Percentiles rank a stretch among this genome's conserved stretches.
Conservation (phyloP, 2,329 filamentous ascomycete species). For the Scortechinia acanthostroma region DNA sequence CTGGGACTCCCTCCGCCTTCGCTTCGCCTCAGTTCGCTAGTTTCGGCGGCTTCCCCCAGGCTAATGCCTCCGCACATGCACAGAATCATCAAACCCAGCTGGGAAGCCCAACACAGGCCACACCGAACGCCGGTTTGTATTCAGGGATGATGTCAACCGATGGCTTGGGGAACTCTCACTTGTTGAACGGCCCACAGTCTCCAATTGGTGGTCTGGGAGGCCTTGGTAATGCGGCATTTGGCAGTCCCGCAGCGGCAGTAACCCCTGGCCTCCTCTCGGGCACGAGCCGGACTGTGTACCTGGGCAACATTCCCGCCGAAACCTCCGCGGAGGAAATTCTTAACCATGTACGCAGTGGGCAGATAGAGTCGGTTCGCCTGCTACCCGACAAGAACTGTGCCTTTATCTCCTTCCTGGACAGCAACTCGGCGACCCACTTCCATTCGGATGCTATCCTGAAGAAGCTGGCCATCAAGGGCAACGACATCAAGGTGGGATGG, state of each 20-base stretch:
- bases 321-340: constrained; percentile 94
- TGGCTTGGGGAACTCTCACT: constrained; percentile 40
- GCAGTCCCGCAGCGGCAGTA: constrained; percentile 70
- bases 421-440: constrained; percentile 95
- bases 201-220: constrained; percentile 58
- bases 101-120: constrained; percentile 42
- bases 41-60: constrained; percentile 69
- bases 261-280: constrained; percentile 76
- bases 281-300: constrained; percentile 91
- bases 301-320: constrained; percentile 97
- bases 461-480: constrained; percentile 95
- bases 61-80: constrained; percentile 33
- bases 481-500: constrained; percentile 99
- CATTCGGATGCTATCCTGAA: constrained; percentile 99
- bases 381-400: constrained; percentile 99
- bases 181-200: constrained; percentile 77
- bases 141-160: background rate
- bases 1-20: constrained; percentile 84
- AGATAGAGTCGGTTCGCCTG: constrained; percentile 96
- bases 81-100: constrained; percentile 44
- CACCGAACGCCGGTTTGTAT: constrained; percentile 26
- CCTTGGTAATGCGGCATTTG: constrained; percentile 45
- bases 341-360: constrained; percentile 89
- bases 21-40: constrained; percentile 86
- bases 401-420: constrained; percentile 97